Base-by-base conservation (phyloP, 768 basidiomycete species). In the Kwoniella bestiolae region DNA sequence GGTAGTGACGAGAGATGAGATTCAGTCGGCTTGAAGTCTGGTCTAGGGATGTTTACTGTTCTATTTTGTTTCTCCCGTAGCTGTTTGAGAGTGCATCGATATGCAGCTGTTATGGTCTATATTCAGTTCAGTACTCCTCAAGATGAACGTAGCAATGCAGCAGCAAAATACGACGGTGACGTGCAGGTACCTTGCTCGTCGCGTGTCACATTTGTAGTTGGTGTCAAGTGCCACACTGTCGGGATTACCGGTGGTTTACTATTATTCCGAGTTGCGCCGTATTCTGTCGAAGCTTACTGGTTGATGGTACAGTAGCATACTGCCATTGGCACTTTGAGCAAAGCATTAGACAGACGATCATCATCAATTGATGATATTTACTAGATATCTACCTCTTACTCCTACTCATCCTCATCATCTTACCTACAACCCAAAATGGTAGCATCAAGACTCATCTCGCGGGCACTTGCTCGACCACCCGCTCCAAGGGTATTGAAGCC, bases 361-460 rank as follows among this genome's bases (percentile, higher is more conserved):
- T 47, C 46, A 47, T 47, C 46, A 41, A 41, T 41, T 41, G 8
- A 41, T 8, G 38, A 8, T 8, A 18, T 41, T 41, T 41, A 41
- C 18, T 41, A 41, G 8, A 8, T 41, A 18, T 41, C 63, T 23
- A 23, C 41, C 21, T 50, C 56, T 34, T n/a, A n/a, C 16, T 21
- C 38, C 44, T 5, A 44, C 25, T 44, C 32, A 34, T 56, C 41
- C 60, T 58, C 28, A 29, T 45, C 35, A 32, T n/a, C 31, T 16
- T 41, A 3, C 38, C 18, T 14, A 47, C 23, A 38, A 16, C 49
- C 58, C 68, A 55, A 28, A 46, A 72, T 73, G 72, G 69, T 69
- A 34, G 66, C 72, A 51, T 67, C 72, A 26, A 53, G 72, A 28
- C 62, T 73, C 60, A 57, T 73, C 68, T 59, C 72, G 31, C 45